These are phyloP conservation scores for Akebia trifoliata DNA, from an alignment of 164 flowering plant genomes.

Conservation along the genomic window DNA sequence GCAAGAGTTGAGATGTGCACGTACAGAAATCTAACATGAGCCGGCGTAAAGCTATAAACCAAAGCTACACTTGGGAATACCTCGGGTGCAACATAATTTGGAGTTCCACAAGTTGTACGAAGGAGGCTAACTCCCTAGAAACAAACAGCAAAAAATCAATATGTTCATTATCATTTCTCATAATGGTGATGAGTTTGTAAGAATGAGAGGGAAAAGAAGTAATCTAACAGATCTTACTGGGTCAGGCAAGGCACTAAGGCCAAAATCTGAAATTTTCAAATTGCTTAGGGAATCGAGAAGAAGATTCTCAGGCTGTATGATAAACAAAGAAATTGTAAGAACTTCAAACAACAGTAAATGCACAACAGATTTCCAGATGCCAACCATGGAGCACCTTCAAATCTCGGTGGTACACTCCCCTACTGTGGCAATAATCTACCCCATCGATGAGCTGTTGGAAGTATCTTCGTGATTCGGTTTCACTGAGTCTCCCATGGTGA, in stretches of 20 bases:
- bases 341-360: constrained; percentile 6
- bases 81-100: constrained; percentile 99
- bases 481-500: constrained; percentile 84
- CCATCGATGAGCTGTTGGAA: constrained; percentile 99
- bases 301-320: constrained; percentile 93
- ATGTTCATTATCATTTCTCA: not conserved
- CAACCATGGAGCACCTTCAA: constrained; percentile 58
- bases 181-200: not conserved
- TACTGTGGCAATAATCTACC: constrained; percentile 93
- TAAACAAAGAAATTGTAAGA: constrained; percentile 17
- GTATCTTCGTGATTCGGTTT: constrained; percentile 72
- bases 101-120: constrained; percentile 99
- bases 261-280: constrained; percentile 96
- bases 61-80: constrained; percentile 28
- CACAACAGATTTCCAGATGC: constrained; percentile 10
- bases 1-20: constrained; percentile 5
- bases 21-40: no score
- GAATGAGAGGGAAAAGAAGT: not conserved
- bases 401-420: constrained; percentile 97
- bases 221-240: constrained; percentile 41
- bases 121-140: constrained; percentile 78
- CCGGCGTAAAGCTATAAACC: constrained; percentile 3
- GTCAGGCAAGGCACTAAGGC: constrained; percentile 84
- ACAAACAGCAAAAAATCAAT: constrained; percentile 9
- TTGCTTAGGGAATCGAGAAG: constrained; percentile 89